Conservation (phyloP, 1,284 basidiomycete species). For the Schizophyllum commune region DNA sequence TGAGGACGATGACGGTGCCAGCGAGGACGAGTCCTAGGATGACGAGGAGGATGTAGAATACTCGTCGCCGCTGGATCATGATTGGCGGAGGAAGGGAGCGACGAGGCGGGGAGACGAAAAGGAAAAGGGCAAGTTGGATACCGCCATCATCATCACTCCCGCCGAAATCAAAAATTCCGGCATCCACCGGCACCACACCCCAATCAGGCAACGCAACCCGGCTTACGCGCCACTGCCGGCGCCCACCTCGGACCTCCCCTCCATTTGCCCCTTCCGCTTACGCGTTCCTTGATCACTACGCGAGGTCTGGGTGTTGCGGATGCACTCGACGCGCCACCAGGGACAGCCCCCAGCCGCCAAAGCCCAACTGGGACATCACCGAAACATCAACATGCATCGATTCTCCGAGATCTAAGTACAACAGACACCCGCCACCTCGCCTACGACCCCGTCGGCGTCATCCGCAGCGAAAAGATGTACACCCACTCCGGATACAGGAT, state of each 20-base stretch:
- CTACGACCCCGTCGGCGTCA: constrained; percentile 42
- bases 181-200: background rate
- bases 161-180: background rate
- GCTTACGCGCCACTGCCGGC: background rate
- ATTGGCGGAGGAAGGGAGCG: constrained; percentile 18
- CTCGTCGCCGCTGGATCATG: constrained; percentile 53
- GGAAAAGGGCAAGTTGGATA: constrained; percentile 2
- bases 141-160: background rate
- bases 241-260: too few relatives aligned
- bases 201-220: background rate
- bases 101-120: constrained; percentile 10
- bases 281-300: too few relatives aligned
- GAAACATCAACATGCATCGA: background rate
- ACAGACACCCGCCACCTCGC: background rate
- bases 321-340: too few relatives aligned
- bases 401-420: background rate
- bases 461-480: constrained; percentile 37
- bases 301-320: too few relatives aligned
- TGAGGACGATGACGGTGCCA: constrained; percentile 89
- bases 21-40: constrained; percentile 80
- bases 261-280: too few relatives aligned
- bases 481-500: constrained; percentile 41
- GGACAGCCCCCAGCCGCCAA: background rate
- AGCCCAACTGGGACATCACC: background rate
- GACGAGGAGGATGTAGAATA: constrained; percentile 63